A percentile compares a stretch with the other conserved stretches of the same genome.
phyloP scores from a whole-genome alignment of 2,329 filamentous ascomycete genomes.

The Nemania sp. region DNA sequence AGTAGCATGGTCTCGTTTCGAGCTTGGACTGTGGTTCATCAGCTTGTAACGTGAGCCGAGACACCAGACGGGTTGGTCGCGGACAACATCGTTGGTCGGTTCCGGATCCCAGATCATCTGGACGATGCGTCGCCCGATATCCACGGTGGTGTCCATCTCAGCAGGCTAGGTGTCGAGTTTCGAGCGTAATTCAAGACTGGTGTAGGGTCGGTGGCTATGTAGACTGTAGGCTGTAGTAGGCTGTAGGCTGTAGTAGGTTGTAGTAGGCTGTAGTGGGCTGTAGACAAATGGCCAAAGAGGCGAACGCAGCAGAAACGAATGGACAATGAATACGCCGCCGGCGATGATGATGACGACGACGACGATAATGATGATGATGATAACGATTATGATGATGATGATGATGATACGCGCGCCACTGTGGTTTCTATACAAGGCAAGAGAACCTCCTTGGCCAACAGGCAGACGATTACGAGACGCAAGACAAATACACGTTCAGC shows the following conservation, averaged over 20 bases:
- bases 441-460: no score
- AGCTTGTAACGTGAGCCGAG: conserved; percentile 62
- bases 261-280: no score
- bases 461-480: background rate
- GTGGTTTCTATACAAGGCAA: no score
- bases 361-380: no score
- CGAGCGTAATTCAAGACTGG: background rate
- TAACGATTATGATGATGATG: no score
- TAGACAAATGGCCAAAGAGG: no score
- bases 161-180: background rate
- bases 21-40: conserved; percentile 34
- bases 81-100: conserved; percentile 74
- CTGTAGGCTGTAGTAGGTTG: no score
- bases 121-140: conserved; percentile 80
- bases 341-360: no score
- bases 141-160: conserved; percentile 56
- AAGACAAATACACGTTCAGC: background rate
- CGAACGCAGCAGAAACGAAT: no score
- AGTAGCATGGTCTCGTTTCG: conserved; percentile 11
- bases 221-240: no score
- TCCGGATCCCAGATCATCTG: conserved; percentile 93
- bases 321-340: no score
- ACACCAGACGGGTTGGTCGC: conserved; percentile 80
- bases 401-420: no score
- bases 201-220: background rate